phyloP scores from a whole-genome alignment of 1,284 basidiomycete genomes.

The Hemileia vastatrix region DNA sequence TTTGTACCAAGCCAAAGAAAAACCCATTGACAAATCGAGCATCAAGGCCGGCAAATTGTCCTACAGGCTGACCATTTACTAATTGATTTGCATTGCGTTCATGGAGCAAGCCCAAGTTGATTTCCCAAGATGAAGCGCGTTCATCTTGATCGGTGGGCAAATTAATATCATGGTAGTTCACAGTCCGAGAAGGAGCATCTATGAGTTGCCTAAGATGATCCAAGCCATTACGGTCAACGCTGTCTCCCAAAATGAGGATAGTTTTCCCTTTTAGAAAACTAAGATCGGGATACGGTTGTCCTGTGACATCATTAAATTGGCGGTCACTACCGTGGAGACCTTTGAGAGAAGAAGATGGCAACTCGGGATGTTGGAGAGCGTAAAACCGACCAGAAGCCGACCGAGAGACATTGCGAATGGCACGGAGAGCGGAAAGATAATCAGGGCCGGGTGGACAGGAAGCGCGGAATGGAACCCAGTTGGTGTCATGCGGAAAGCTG shows the following conservation, averaged over 20 bases:
- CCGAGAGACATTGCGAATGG: slow-evolving; percentile 12
- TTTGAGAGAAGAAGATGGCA: not conserved
- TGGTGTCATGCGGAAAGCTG: slow-evolving; percentile 25
- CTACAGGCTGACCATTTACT: slow-evolving; percentile 20
- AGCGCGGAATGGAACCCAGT: slow-evolving; percentile 30
- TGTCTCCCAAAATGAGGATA: slow-evolving; percentile 34
- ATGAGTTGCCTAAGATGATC: slow-evolving; percentile 31
- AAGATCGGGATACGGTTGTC: slow-evolving; percentile 20
- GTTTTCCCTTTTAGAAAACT: slow-evolving; percentile 32
- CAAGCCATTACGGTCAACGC: slow-evolving; percentile 35
- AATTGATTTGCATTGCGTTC: not conserved
- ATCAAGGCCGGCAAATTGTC: slow-evolving; percentile 29
- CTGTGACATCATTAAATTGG: not conserved
- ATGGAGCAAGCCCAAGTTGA: slow-evolving; percentile 17
- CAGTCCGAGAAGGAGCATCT: not conserved
- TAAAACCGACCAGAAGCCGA: not conserved
- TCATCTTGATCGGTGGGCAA: not conserved
- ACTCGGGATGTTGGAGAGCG: not conserved
- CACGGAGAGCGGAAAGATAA: slow-evolving; percentile 27
- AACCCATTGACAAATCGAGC: slow-evolving; percentile 33
- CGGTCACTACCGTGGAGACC: not conserved
- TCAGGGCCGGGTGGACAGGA: slow-evolving; percentile 32
- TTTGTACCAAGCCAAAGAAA: slow-evolving; percentile 33
- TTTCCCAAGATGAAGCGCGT: slow-evolving; percentile 12
- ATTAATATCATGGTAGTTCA: slow-evolving; percentile 7